Evolutionary conservation across 2,329 filamentous ascomycete species (phyloP).

Genomic region (Xylaria sp.): DNA sequence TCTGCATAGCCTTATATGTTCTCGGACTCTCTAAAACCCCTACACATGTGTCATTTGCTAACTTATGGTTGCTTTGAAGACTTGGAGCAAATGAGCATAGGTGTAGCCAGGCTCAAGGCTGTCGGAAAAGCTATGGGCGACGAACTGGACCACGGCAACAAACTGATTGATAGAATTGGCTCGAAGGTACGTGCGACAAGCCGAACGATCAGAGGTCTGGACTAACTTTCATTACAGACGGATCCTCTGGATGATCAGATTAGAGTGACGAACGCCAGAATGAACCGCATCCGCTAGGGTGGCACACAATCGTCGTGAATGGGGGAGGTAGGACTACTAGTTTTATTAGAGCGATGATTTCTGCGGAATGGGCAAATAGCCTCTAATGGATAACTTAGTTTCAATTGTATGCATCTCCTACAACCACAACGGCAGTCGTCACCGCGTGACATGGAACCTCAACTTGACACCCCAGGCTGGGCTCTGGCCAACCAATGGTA

Average conservation of each 20-base stretch:
- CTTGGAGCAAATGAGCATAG: conserved; percentile 25
- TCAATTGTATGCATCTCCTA: too few species aligned
- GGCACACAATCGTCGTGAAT: not conserved
- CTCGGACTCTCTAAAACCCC: not conserved
- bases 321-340: not conserved
- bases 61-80: conserved; percentile 16
- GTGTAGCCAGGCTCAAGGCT: conserved; percentile 27
- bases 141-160: conserved; percentile 79
- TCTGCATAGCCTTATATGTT: not conserved
- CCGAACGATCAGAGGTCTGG: not conserved
- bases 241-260: conserved; percentile 66
- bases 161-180: conserved; percentile 74
- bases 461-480: too few species aligned
- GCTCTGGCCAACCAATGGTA: too few species aligned
- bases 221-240: conserved; percentile 58
- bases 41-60: not conserved
- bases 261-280: conserved; percentile 36
- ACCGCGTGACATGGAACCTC: too few species aligned
- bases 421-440: too few species aligned
- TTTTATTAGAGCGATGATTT: conserved; percentile 3
- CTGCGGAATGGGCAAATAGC: not conserved
- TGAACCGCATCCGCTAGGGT: conserved; percentile 32
- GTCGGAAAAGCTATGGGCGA: conserved; percentile 74
- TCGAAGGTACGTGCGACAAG: conserved; percentile 64
- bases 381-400: conserved; percentile 12